Evolutionary conservation across 2,329 filamentous ascomycete species (phyloP), one percentile per base, ranked within the genome.

Genomic region (Chrysoporthe deuterocubensis): DNA sequence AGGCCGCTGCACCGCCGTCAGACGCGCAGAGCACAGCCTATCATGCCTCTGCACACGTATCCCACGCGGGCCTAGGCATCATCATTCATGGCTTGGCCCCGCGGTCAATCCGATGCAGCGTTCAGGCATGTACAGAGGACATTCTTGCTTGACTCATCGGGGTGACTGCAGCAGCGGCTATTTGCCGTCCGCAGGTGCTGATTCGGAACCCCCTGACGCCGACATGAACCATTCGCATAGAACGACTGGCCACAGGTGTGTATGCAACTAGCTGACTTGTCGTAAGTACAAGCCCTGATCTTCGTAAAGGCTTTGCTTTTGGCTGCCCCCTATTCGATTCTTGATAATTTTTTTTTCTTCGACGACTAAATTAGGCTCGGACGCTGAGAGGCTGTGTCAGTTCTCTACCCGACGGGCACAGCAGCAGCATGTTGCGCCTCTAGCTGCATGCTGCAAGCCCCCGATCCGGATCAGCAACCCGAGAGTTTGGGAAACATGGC

Each of bases 381-480:
- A 26, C 48, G 18, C 44, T 54, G 43, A 58, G 65, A 58, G 62
- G 68, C 68, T 65, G 57, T 67, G 62, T 66, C 62, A 50, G 60
- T 67, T 67, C 62, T 65, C 62, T 63, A 42, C 46, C 43, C 57
- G 64, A 58, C 40, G 21, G 21, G 13, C 40, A 34, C 62, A 57
- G 26, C 26, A 43, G 46, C 60, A 61, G 21, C 32, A 37, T 62
- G 58, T 46, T 66, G 50, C 61, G 40, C 58, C 52, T 57, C 62
- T 64, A 57, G 62, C 50, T 58, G 62, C 65, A 69, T 48, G 67
- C 61, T 67, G 62, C 67, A 69, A 65, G 62, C 65, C 65, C 63
- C 68, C 62, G 65, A 69, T 69, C 68, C 67, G 68, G 68, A 67
- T 60, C 62, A 67, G 11, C 68, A 62, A 67, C 68, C 68, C 68